Evolutionary conservation across 2,329 filamentous ascomycete genomes (phyloP).

Genomic region (Proliferodiscus dingleyae): DNA sequence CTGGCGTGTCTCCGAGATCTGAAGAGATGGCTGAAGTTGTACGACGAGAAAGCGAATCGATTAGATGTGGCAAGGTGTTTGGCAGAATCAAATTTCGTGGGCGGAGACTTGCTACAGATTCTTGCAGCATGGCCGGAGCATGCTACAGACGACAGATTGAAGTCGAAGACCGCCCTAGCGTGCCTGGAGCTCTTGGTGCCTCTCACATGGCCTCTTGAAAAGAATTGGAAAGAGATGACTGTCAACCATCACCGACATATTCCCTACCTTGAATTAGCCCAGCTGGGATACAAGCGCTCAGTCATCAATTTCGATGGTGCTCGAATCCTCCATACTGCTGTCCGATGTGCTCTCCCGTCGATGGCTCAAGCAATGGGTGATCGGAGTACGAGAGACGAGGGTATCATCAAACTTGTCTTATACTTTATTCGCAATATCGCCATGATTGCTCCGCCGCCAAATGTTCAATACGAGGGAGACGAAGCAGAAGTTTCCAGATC

Average conservation of each 20-base stretch:
- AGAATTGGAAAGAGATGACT: constrained; percentile 74
- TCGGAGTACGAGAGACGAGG: constrained; percentile 74
- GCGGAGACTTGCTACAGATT: constrained; percentile 85
- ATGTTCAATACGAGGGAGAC: constrained; percentile 75
- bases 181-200: constrained; percentile 89
- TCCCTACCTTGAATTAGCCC: constrained; percentile 81
- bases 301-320: constrained; percentile 79
- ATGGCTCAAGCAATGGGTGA: constrained; percentile 77
- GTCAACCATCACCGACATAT: constrained; percentile 89
- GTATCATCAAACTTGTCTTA: constrained; percentile 84
- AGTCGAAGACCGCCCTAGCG: constrained; percentile 73
- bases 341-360: constrained; percentile 76
- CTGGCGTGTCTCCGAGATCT: constrained; percentile 88
- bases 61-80: constrained; percentile 93
- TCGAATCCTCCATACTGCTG: constrained; percentile 72
- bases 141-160: constrained; percentile 66
- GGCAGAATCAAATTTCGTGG: constrained; percentile 86
- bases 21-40: constrained; percentile 90
- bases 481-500: constrained; percentile 86
- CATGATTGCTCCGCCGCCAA: constrained; percentile 71
- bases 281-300: constrained; percentile 83
- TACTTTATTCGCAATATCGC: constrained; percentile 87
- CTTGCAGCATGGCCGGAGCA: constrained; percentile 75
- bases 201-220: constrained; percentile 88
- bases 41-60: constrained; percentile 88